These are phyloP conservation scores for Puccinia polysora DNA, from an alignment of 1,284 basidiomycete genomes.

Conservation along the genomic window DNA sequence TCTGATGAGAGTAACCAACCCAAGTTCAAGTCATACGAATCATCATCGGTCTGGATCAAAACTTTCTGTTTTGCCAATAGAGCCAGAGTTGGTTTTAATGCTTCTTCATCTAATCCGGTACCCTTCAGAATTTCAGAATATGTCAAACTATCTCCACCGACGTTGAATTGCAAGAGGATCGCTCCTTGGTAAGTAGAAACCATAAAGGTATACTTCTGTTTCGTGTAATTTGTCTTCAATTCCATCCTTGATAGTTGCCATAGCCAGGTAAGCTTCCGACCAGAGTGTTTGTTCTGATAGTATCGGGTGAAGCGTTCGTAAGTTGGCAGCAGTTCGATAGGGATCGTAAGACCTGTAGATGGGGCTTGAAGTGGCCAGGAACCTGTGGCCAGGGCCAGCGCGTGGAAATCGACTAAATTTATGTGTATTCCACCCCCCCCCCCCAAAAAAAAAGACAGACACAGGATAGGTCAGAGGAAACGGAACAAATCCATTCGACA, in stretches of 20 bases:
- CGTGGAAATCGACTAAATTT: constrained; percentile 73
- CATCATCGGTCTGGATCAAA: constrained; percentile 70
- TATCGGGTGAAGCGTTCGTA: constrained; percentile 90
- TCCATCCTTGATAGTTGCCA: constrained; percentile 99
- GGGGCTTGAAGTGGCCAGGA: constrained; percentile 90
- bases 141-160: constrained; percentile 70
- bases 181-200: constrained; percentile 93
- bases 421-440: no score
- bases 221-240: constrained; percentile 82
- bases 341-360: constrained; percentile 79
- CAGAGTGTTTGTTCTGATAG: constrained; percentile 88
- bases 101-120: constrained; percentile 77
- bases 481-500: not conserved
- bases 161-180: constrained; percentile 89
- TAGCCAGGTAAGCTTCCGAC: constrained; percentile 91
- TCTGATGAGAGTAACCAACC: no score
- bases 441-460: constrained; percentile 2
- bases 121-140: constrained; percentile 74
- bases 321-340: constrained; percentile 75
- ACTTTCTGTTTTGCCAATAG: constrained; percentile 85
- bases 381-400: constrained; percentile 90
- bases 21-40: constrained; percentile 89
- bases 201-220: constrained; percentile 93
- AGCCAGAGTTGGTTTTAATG: constrained; percentile 74
- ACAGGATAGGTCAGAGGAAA: constrained; percentile 39